Conservation (phyloP, 2,329 filamentous ascomycete species). For the Monilinia laxa region DNA sequence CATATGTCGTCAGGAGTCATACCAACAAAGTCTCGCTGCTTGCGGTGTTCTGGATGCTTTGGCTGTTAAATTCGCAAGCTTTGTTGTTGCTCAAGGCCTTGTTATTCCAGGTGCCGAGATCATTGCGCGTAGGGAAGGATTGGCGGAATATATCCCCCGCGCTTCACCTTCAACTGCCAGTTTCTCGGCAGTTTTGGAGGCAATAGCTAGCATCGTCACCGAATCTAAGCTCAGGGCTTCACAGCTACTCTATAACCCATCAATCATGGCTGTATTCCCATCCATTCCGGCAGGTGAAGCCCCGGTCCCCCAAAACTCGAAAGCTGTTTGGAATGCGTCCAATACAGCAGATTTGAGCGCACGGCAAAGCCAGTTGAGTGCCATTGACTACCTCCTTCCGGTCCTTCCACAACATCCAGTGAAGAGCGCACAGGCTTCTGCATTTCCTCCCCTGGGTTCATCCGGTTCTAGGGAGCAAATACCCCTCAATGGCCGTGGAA, state of each 20-base stretch:
- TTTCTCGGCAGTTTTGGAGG: slow-evolving; percentile 71
- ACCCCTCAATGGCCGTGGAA: slow-evolving; percentile 30
- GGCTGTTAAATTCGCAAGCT: slow-evolving; percentile 69
- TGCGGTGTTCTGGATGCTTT: slow-evolving; percentile 76
- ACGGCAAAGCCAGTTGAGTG: slow-evolving; percentile 46
- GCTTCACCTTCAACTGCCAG: slow-evolving; percentile 59
- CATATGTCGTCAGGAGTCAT: slow-evolving; percentile 66
- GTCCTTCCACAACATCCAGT: slow-evolving; percentile 48
- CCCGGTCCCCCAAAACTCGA: slow-evolving; percentile 49
- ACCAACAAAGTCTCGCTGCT: slow-evolving; percentile 70
- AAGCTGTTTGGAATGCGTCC: slow-evolving; percentile 52
- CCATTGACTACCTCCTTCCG: slow-evolving; percentile 67
- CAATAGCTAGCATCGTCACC: slow-evolving; percentile 72
- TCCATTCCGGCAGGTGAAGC: slow-evolving; percentile 50
- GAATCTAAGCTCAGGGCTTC: slow-evolving; percentile 77
- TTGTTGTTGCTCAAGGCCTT: slow-evolving; percentile 65
- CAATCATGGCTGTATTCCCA: slow-evolving; percentile 68
- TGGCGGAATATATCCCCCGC: slow-evolving; percentile 58
- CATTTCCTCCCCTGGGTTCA: slow-evolving; percentile 55
- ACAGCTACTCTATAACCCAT: slow-evolving; percentile 66
- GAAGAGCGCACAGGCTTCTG: slow-evolving; percentile 43
- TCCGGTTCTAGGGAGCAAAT: slow-evolving; percentile 45
- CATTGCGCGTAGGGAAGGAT: slow-evolving; percentile 53
- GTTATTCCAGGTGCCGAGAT: slow-evolving; percentile 65
- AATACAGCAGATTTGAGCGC: slow-evolving; percentile 50